Evolutionary conservation across 2,329 filamentous ascomycete genomes (phyloP), one percentile per base, ranked within the genome.

Genomic region (Penicillium glabrum): DNA sequence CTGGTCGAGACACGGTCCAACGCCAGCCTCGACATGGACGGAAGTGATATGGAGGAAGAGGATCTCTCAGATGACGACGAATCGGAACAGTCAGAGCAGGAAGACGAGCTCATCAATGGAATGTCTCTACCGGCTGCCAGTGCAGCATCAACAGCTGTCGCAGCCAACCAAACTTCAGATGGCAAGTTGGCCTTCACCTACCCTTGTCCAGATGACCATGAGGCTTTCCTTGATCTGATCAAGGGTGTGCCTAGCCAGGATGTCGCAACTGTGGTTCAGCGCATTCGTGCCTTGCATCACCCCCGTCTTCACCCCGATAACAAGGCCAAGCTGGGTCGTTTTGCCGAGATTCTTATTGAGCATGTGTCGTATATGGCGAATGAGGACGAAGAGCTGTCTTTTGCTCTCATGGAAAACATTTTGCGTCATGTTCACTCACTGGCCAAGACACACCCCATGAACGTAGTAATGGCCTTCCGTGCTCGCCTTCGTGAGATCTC

Each of bases 381-480:
- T 41, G 72, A 82, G 45, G 57, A 68, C 54, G 73, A 67, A 66
- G 79, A 68, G 55, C 82, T 86, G 3, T 81, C 87, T 1, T 89
- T 95, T 64, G 73, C 82, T 0, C 81, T 90, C 1, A 72, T 96
- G 16, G 95, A 99, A 73, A 89, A 84, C 51, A 75, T 97, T 14
- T 87, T 93, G 57, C 89, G 95, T 47, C 95, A 99, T 74, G 82
- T 96, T 24, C 96, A 99, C 76, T 98, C 93, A 2, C 81, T 99
- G 53, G 89, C 93, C 3, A 93, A 96, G 71, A 89, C 86, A 49
- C 96, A 92, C 66, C 87, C 93, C 0, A 80, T 90, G 37, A 87
- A 89, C 54, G 90, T 96, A 54, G 87, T 89, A 24, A 86, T 84
- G 58, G 87, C 86, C 10, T 96, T 96, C 73, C 86, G 93, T 24